Evolutionary conservation across 129 eudicot genomes (phyloP), one percentile per base, ranked within the genome.

Genomic region (Flaveria ramosissima): DNA sequence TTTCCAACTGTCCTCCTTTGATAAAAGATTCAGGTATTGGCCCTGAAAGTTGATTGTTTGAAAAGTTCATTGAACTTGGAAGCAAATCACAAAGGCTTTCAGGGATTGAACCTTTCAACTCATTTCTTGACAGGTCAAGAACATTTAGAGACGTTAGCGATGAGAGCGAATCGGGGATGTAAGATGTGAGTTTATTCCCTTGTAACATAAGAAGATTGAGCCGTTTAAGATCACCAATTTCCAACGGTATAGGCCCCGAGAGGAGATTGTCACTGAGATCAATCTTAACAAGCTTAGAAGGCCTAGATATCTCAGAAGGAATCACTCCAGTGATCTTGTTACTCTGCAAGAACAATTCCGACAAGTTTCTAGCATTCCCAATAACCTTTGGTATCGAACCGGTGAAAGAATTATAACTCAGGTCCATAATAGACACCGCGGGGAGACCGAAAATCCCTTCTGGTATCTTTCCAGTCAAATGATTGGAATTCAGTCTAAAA

Each of bases 31-130:
- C 70, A 7, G 98, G 98, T 9, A 93, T 90, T 3, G 93, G 96
- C n/a, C 98, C 98, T 14, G 89, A 88, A 68, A 93, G 97, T 13
- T 47, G 84, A 80, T 93, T 93, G 71, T 84, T 72, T 16, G 98
- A 86, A 63, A 93, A 89, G 88, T 93, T 93, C 82, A 93, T 80
- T 0, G 96, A 93, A 68, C 89, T 93, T 39, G 98, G 97, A 42
- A 90, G 85, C 84, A 93, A 64, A 55, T 82, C 79, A 79, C 82
- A 75, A 30, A 93, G 89, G 77, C 88, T 90, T 71, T 87, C 91
- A 2, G 98, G 98, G 86, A 93, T 67, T 2, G 77, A 79, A 7
- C 98, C 98, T 36, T 55, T 85, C 65, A 93, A 76, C 19, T n/a
- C 68, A 72, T 93, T 93, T 72, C 86, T 78, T 9, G 98, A 88